Evolutionary conservation across 768 basidiomycete species (phyloP), one percentile per base, ranked within the genome.

Genomic region (Dentipellis fragilis): DNA sequence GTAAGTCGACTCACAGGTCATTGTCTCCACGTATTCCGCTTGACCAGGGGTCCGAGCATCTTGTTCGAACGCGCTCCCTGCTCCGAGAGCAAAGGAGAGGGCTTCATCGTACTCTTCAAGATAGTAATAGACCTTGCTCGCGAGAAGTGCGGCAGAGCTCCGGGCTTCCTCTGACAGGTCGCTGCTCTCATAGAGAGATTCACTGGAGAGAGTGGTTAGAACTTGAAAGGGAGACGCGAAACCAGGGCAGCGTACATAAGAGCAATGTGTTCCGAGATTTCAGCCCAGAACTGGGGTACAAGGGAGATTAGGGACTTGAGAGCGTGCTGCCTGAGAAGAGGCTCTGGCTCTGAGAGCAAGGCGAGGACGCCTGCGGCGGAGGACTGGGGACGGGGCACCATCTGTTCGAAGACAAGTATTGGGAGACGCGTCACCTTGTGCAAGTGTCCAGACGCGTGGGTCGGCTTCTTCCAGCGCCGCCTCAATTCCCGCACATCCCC

Each of bases 61-160:
- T 1, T 75, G 77, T 67, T 90, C 85, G 66, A 98, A 97, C 67
- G 89, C 86, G 68, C 72, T 76, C 55, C 89, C 93, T 16, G 95
- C 91, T 56, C 88, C 87, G 49, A 99, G 82, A 19, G 96, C 96
- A 66, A 97, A 97, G 11, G 90, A 87, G 57, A 99, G 80, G 29
- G 94, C 91, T 68, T 99, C 96, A 65, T 94, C 92, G 63, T 95
- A 89, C 68, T 92, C 90, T 60, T 89, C 93, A 50, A 99, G 78
- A 78, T 88, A 95, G 72, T 93, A 98, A 72, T 98, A 98, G 51
- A 98, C 89, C 69, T 98, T 98, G 77, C 93, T 94, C n/a, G 89
- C 87, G 29, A 99, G 78, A 51, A 98, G 75, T 19, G 94, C 92
- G 17, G 96, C 94, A 51, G 84, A 80, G 64, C 89, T 81, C 38